phyloP scores from a whole-genome alignment of 768 basidiomycete species.

The Xerocomellus chrysenteron region DNA sequence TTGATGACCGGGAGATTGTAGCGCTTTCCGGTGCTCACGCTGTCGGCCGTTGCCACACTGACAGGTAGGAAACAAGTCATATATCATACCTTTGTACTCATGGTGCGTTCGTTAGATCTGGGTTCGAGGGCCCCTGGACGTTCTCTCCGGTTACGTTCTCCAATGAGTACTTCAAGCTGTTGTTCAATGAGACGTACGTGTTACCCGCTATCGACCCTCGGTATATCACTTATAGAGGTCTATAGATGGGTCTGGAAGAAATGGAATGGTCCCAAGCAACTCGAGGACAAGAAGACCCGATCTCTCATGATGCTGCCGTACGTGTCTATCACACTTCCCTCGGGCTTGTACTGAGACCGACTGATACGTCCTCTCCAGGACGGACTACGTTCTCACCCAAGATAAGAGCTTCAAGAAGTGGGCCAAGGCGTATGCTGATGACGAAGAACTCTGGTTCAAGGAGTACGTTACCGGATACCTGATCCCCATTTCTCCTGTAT shows the following conservation, averaged over 20 bases:
- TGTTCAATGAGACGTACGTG: slow-evolving; percentile 79
- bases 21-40: slow-evolving; percentile 94
- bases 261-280: slow-evolving; percentile 92
- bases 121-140: slow-evolving; percentile 92
- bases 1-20: slow-evolving; percentile 97
- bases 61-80: slow-evolving; percentile 47
- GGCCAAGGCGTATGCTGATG: slow-evolving; percentile 83
- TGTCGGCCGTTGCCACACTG: slow-evolving; percentile 89
- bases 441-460: slow-evolving; percentile 86
- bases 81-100: neutral
- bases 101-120: slow-evolving; percentile 46
- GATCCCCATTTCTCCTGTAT: neutral
- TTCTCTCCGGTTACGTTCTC: slow-evolving; percentile 88
- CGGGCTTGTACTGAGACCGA: neutral
- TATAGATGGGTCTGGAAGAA: slow-evolving; percentile 87
- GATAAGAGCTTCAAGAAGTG: slow-evolving; percentile 93
- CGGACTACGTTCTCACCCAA: slow-evolving; percentile 84
- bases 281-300: slow-evolving; percentile 87
- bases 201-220: neutral
- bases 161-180: slow-evolving; percentile 83
- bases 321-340: slow-evolving; percentile 29
- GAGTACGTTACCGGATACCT: slow-evolving; percentile 58
- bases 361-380: slow-evolving; percentile 37
- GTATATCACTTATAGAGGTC: neutral
- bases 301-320: slow-evolving; percentile 95